Conservation (phyloP, 352 stramenopile genomes). For the Bremia lactucae region DNA sequence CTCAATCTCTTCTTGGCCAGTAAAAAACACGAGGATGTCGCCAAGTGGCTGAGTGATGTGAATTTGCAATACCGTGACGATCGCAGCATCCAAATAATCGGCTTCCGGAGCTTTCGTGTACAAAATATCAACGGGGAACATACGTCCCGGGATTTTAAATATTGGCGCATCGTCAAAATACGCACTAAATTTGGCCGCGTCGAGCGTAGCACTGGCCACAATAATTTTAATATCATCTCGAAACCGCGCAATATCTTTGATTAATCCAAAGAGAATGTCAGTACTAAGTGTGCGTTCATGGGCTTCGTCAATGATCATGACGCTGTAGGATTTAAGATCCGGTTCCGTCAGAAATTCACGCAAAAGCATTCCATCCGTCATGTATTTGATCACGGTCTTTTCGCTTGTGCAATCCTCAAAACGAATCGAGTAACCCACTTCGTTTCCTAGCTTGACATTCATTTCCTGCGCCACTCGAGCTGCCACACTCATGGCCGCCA, state of each 20-base stretch:
- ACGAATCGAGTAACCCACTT: slow-evolving; percentile 98
- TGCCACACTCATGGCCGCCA: slow-evolving; percentile 99
- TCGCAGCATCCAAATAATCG: slow-evolving; percentile 97
- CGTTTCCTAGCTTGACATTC: slow-evolving; percentile 93
- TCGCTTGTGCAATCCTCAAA: slow-evolving; percentile 99
- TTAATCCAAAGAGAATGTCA: slow-evolving; percentile 98
- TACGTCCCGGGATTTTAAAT: slow-evolving; percentile 97
- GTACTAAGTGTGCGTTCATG: slow-evolving; percentile 98
- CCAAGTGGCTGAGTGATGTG: slow-evolving; percentile 96
- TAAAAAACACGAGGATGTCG: slow-evolving; percentile 99
- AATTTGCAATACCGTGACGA: slow-evolving; percentile 98
- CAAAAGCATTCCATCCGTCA: slow-evolving; percentile 99
- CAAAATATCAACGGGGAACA: slow-evolving; percentile 94
- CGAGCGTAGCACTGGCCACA: slow-evolving; percentile 93
- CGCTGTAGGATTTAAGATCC: slow-evolving; percentile 92
- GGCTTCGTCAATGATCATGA: slow-evolving; percentile 99
- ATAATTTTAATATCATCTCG: slow-evolving; percentile 97
- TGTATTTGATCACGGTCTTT: slow-evolving; percentile 97
- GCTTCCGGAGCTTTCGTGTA: slow-evolving; percentile 97
- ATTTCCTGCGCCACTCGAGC: slow-evolving; percentile 98
- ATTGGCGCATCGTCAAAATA: slow-evolving; percentile 99
- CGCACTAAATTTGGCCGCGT: slow-evolving; percentile 97
- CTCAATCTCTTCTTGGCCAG: slow-evolving; percentile 99
- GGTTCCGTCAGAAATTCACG: slow-evolving; percentile 98
- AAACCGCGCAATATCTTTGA: slow-evolving; percentile 97